These are phyloP conservation scores for Neoascochyta sp. DNA, from an alignment of 2,329 filamentous ascomycete species.

Conservation along the genomic window DNA sequence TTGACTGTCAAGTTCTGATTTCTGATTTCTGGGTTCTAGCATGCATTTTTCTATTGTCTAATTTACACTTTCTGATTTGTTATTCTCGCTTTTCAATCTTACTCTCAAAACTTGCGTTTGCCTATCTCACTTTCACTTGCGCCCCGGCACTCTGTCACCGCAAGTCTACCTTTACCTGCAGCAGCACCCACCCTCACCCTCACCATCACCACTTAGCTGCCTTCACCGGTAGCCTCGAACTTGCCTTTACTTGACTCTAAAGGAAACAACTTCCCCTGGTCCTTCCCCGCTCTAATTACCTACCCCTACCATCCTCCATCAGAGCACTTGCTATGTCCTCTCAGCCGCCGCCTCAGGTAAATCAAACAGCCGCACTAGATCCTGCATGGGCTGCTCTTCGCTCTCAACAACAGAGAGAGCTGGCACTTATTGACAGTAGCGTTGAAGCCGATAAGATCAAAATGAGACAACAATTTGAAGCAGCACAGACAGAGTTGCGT, in stretches of 20 bases:
- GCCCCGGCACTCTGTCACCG: slow-evolving; percentile 1
- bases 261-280: neutral
- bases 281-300: neutral
- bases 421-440: too few relatives aligned
- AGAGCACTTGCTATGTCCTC: neutral
- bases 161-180: slow-evolving; percentile 3
- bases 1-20: slow-evolving; percentile 1
- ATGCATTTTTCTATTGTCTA: neutral
- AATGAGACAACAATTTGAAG: too few relatives aligned
- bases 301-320: neutral
- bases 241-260: slow-evolving; percentile 2
- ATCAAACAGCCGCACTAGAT: too few relatives aligned
- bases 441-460: too few relatives aligned
- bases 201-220: too few relatives aligned
- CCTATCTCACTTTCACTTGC: neutral
- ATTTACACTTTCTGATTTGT: neutral
- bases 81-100: neutral
- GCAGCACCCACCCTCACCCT: neutral
- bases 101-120: too few relatives aligned
- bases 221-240: too few relatives aligned
- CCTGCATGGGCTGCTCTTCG: slow-evolving; percentile 2
- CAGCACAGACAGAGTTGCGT: too few relatives aligned
- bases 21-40: neutral
- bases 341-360: neutral
- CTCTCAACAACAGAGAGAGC: too few relatives aligned